Evolutionary conservation across 495 filamentous ascomycete genomes (phyloP).

Genomic region (Daldinia decipiens): DNA sequence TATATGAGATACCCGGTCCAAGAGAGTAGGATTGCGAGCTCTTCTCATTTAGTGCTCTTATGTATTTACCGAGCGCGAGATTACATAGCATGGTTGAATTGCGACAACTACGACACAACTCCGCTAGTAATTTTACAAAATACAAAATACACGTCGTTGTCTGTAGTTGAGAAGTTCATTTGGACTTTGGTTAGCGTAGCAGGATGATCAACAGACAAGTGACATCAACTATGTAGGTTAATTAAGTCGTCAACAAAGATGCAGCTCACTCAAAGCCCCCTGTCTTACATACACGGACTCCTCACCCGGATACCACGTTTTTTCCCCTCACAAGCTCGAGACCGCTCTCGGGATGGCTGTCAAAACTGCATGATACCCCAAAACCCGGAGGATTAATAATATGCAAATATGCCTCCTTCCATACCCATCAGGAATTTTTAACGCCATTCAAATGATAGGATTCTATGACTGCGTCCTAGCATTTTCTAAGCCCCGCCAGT

Average conservation of each 20-base stretch:
- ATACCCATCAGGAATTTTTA: slow-evolving; percentile 10
- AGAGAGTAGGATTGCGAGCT: slow-evolving; percentile 15
- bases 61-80: slow-evolving; percentile 18
- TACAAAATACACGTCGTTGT: slow-evolving; percentile 20
- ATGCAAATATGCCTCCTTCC: slow-evolving; percentile 14
- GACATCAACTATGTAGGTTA: slow-evolving; percentile 40
- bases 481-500: background rate
- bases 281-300: slow-evolving; percentile 33
- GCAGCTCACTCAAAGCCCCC: slow-evolving; percentile 25
- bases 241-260: slow-evolving; percentile 22
- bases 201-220: slow-evolving; percentile 30
- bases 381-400: slow-evolving; percentile 43
- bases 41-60: slow-evolving; percentile 6
- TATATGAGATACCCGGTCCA: background rate
- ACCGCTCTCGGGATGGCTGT: slow-evolving; percentile 26
- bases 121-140: background rate
- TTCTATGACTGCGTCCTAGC: background rate
- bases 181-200: slow-evolving; percentile 17
- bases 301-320: slow-evolving; percentile 44
- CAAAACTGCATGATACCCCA: slow-evolving; percentile 42
- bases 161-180: slow-evolving; percentile 22
- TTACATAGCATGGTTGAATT: slow-evolving; percentile 1
- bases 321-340: slow-evolving; percentile 40
- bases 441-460: background rate
- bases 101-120: slow-evolving; percentile 8